These are phyloP conservation scores for Gynostemma pentaphyllum DNA, from an alignment of 306 rosid genomes.

Conservation along the genomic window DNA sequence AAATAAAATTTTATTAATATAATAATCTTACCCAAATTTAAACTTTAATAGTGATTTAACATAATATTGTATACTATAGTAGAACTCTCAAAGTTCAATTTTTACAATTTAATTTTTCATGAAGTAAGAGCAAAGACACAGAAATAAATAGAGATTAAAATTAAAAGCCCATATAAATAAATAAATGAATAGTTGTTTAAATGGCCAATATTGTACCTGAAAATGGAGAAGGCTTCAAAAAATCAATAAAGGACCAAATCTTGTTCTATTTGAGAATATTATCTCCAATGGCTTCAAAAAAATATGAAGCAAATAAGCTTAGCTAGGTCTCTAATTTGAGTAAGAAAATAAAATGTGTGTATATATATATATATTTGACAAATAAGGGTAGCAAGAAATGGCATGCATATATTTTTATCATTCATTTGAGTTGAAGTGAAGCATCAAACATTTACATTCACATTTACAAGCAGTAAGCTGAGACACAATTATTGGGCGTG, in stretches of 20 bases:
- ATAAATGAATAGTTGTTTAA: no score
- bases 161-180: no score
- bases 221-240: not conserved
- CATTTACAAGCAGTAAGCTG: slow-evolving; percentile 19
- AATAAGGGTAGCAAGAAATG: not conserved
- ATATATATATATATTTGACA: no score
- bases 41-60: no score
- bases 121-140: no score
- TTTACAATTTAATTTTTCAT: no score
- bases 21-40: no score
- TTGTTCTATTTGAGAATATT: not conserved
- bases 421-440: slow-evolving; percentile 43
- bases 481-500: slow-evolving; percentile 81
- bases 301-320: not conserved
- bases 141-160: no score
- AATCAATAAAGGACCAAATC: not conserved
- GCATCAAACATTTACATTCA: slow-evolving; percentile 36
- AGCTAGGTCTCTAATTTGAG: not conserved
- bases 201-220: not conserved
- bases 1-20: no score
- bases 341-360: no score
- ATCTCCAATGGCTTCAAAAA: not conserved
- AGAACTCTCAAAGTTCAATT: no score
- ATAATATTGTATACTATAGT: no score
- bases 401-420: slow-evolving; percentile 5